These are phyloP conservation scores for Neoboletus subvelutipes DNA, from an alignment of 768 basidiomycete genomes.

Conservation along the genomic window DNA sequence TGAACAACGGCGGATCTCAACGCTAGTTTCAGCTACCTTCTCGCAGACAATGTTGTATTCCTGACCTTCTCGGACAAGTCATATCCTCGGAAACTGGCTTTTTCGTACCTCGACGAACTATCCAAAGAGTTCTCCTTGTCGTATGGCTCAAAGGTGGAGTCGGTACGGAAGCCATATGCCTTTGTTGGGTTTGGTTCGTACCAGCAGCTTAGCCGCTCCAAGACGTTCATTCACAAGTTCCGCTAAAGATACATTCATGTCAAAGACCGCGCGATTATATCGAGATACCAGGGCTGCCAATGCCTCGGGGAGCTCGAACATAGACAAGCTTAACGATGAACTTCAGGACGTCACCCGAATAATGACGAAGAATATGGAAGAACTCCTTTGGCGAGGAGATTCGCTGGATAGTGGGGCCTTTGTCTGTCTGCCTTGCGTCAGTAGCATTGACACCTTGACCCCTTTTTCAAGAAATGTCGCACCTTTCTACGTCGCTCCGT, in stretches of 20 bases:
- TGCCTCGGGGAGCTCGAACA: conserved; percentile 58
- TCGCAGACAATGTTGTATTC: conserved; percentile 91
- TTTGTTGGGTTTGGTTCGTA: conserved; percentile 93
- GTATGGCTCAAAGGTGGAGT: conserved; percentile 92
- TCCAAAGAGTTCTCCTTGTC: conserved; percentile 93
- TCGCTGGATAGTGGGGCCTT: conserved; percentile 81
- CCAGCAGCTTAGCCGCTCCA: background rate
- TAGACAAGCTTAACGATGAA: conserved; percentile 93
- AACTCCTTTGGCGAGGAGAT: conserved; percentile 96
- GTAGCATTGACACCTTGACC: background rate
- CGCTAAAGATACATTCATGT: conserved; percentile 91
- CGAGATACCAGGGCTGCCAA: conserved; percentile 87
- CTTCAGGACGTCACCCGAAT: conserved; percentile 97
- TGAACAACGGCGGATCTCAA: conserved; percentile 4
- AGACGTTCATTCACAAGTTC: conserved; percentile 4
- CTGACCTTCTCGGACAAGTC: conserved; percentile 95
- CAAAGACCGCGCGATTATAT: conserved; percentile 94
- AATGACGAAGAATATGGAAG: conserved; percentile 99
- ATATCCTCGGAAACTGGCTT: conserved; percentile 94
- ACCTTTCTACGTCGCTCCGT: conserved; percentile 88
- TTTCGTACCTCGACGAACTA: conserved; percentile 95
- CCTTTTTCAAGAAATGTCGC: conserved; percentile 84
- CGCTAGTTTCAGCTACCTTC: conserved; percentile 73
- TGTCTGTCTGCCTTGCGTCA: background rate
- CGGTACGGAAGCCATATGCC: conserved; percentile 94